Conservation (phyloP, 2,329 filamentous ascomycete species). For the Raffaelea deltoideospora region DNA sequence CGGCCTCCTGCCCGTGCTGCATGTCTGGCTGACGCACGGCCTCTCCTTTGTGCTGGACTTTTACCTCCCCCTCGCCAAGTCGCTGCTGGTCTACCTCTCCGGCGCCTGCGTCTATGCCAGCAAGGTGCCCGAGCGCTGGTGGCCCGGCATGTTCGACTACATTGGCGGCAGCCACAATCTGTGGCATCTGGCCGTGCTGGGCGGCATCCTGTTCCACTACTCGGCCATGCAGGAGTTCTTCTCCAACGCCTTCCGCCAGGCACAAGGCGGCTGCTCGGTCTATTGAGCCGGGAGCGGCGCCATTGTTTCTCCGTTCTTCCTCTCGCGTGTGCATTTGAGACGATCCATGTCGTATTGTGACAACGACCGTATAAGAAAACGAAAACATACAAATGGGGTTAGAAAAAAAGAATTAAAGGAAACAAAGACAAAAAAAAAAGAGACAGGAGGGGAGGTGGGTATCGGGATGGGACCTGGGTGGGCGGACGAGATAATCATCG, state of each 20-base stretch:
- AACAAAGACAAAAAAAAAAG: background rate
- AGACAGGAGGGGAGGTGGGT: background rate
- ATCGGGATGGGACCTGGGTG: too few relatives aligned
- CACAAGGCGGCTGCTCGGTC: slow-evolving; percentile 41
- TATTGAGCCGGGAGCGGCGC: slow-evolving; percentile 25
- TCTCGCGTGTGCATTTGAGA: background rate
- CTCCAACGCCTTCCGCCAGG: slow-evolving; percentile 55
- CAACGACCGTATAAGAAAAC: too few relatives aligned
- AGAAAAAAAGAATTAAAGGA: background rate
- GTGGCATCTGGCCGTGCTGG: slow-evolving; percentile 89
- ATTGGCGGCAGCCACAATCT: slow-evolving; percentile 91
- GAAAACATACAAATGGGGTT: background rate
- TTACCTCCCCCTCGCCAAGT: slow-evolving; percentile 77
- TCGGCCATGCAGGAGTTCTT: slow-evolving; percentile 94
- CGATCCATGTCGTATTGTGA: too few relatives aligned
- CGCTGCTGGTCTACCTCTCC: slow-evolving; percentile 67
- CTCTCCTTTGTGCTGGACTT: slow-evolving; percentile 73
- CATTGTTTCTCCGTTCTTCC: background rate
- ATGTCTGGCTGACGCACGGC: slow-evolving; percentile 66
- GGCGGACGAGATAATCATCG: background rate
- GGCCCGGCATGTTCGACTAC: slow-evolving; percentile 87
- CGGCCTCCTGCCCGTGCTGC: slow-evolving; percentile 75
- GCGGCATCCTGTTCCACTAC: slow-evolving; percentile 96
- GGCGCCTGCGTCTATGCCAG: slow-evolving; percentile 82
- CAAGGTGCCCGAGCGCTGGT: slow-evolving; percentile 87